Conservation (phyloP, 345 rosid genomes). For the Gossypium turneri region DNA sequence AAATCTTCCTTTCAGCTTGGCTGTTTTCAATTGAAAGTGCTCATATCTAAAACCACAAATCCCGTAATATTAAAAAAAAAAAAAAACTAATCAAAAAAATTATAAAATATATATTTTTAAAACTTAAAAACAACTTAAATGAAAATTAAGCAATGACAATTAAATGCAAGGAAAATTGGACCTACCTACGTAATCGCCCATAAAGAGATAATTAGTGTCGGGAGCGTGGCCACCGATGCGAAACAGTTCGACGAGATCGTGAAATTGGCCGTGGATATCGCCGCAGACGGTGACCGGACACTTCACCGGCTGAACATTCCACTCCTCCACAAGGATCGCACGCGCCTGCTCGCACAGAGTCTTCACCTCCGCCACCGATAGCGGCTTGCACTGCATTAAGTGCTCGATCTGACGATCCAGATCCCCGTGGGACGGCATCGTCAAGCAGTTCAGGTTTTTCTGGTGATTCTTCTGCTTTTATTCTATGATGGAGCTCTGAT, state of each 20-base stretch:
- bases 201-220: conserved; percentile 51
- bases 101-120: background rate
- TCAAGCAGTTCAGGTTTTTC: background rate
- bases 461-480: background rate
- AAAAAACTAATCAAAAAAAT: background rate
- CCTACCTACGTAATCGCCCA: conserved; percentile 58
- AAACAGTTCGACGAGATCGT: conserved; percentile 54
- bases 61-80: background rate
- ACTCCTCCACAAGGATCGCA: conserved; percentile 45
- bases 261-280: conserved; percentile 52
- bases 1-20: background rate
- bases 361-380: conserved; percentile 48
- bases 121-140: background rate
- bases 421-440: conserved; percentile 41
- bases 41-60: background rate
- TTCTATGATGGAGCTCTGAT: background rate
- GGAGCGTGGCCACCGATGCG: conserved; percentile 52
- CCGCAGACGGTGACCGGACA: conserved; percentile 57
- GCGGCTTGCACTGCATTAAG: conserved; percentile 56
- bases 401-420: conserved; percentile 60
- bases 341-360: conserved; percentile 45
- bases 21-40: background rate
- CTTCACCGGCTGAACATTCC: conserved; percentile 55
- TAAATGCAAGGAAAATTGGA: conserved; percentile 3
- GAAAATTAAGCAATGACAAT: background rate